These are phyloP conservation scores for Albophoma yamanashiensis DNA, from an alignment of 2,329 filamentous ascomycete species.

Conservation along the genomic window DNA sequence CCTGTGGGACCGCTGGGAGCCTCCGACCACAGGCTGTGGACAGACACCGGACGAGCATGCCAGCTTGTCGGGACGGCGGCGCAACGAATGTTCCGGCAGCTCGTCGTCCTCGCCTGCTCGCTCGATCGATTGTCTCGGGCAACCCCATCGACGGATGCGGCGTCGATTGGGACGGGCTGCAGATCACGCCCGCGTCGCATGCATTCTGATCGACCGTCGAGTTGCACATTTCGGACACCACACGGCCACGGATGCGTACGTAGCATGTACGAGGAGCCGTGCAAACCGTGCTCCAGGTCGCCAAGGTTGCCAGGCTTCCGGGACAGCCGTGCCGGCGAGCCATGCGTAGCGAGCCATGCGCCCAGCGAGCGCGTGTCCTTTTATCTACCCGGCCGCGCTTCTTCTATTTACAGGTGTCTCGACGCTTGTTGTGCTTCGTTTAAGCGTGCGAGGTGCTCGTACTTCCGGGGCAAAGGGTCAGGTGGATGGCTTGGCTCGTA, in stretches of 20 bases:
- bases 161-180: not conserved
- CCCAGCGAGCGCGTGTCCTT: not conserved
- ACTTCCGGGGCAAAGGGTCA: too few relatives aligned
- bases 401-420: not conserved
- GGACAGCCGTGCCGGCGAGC: not conserved
- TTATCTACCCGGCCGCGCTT: too few relatives aligned
- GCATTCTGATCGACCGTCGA: not conserved
- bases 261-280: not conserved
- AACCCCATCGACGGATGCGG: not conserved
- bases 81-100: not conserved
- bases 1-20: not conserved
- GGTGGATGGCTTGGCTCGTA: not conserved
- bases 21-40: not conserved
- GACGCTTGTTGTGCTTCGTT: too few relatives aligned
- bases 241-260: not conserved
- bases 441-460: too few relatives aligned
- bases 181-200: not conserved
- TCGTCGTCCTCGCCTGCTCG: not conserved
- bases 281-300: not conserved
- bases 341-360: too few relatives aligned
- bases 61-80: not conserved
- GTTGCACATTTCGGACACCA: not conserved
- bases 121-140: not conserved
- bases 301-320: not conserved
- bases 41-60: not conserved